Conservation (phyloP, 192 early-diverging fungal genomes). For the Neocallimastix lanati region DNA sequence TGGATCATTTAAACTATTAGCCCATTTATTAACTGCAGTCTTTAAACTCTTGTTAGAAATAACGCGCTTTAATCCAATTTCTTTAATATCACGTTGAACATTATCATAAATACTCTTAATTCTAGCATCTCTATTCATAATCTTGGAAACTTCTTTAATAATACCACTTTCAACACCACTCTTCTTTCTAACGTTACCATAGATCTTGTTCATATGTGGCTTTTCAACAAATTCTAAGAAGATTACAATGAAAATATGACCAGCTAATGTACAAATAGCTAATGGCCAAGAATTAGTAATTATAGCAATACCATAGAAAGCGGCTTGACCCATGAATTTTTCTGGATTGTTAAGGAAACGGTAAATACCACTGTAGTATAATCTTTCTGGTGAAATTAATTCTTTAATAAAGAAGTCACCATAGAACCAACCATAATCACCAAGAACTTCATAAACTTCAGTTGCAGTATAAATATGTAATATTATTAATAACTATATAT, state of each 20-base stretch:
- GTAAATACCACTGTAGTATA: constrained; percentile 83
- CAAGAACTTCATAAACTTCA: constrained; percentile 79
- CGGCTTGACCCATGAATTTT: constrained; percentile 80
- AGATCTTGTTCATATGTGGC: constrained; percentile 78
- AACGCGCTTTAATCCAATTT: not conserved
- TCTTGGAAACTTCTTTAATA: not conserved
- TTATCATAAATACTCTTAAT: constrained; percentile 1
- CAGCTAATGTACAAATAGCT: constrained; percentile 63
- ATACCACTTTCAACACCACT: constrained; percentile 49
- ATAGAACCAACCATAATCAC: constrained; percentile 97
- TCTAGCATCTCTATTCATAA: not conserved
- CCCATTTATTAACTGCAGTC: constrained; percentile 36
- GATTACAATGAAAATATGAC: constrained; percentile 64
- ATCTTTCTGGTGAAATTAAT: constrained; percentile 12
- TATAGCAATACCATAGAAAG: constrained; percentile 82
- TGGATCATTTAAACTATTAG: constrained; percentile 29
- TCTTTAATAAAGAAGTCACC: constrained; percentile 63
- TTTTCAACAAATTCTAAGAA: constrained; percentile 77
- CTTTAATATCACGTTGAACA: not conserved
- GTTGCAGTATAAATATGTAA: constrained; percentile 84
- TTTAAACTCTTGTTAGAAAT: constrained; percentile 23
- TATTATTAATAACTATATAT: constrained; percentile 44
- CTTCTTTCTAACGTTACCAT: constrained; percentile 71
- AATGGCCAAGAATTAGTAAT: constrained; percentile 67
- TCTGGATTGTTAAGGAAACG: constrained; percentile 88